Evolutionary conservation across 176 grass and related monocot species (phyloP).

Genomic region (Hsuehochloa calcarea): DNA sequence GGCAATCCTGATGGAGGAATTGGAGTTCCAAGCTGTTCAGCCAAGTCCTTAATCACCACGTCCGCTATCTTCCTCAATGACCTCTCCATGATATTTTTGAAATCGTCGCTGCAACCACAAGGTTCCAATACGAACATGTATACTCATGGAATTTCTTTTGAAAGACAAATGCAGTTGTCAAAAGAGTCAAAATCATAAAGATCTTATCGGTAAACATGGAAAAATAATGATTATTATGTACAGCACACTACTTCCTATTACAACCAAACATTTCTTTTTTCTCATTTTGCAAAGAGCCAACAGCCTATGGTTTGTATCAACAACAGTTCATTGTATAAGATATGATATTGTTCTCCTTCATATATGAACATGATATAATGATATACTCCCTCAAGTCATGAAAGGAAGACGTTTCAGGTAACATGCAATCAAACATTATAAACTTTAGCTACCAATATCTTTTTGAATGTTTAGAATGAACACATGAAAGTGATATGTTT

Average conservation of each 20-base stretch:
- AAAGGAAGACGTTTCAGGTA: too few relatives aligned
- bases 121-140: constrained; percentile 15
- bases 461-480: too few relatives aligned
- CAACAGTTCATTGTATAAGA: background rate
- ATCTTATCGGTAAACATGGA: background rate
- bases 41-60: constrained; percentile 56
- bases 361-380: background rate
- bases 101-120: constrained; percentile 67
- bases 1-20: constrained; percentile 55
- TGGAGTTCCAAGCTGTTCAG: constrained; percentile 31
- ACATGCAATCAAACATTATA: too few relatives aligned
- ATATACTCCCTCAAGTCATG: too few relatives aligned
- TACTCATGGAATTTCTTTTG: background rate
- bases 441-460: too few relatives aligned
- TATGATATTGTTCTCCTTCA: background rate
- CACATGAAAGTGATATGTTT: too few relatives aligned
- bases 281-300: background rate
- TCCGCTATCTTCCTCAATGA: constrained; percentile 63
- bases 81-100: constrained; percentile 76
- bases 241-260: background rate
- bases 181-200: background rate
- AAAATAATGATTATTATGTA: background rate
- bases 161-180: background rate
- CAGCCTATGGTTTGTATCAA: background rate
- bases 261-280: background rate